A percentile compares a stretch with the other conserved stretches of the same genome.
Evolutionary conservation across 768 basidiomycete species (phyloP).

Genomic region (Rossbeevera mucosa): DNA sequence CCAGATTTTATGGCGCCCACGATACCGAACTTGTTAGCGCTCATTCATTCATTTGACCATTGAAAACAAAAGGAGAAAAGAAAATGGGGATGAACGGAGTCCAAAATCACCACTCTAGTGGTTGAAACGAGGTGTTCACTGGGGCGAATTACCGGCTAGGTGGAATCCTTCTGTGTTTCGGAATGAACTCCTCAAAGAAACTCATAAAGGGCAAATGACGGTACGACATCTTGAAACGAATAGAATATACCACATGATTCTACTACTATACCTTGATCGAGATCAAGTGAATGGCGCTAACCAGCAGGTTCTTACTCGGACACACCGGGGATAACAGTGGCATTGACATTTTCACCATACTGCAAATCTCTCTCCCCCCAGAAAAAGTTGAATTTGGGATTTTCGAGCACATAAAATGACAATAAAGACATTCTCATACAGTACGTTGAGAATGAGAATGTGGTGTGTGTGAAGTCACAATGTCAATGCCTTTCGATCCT

Average conservation of each 20-base stretch:
- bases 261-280: no score
- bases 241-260: no score
- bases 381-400: no score
- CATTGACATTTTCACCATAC: no score
- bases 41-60: not conserved
- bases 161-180: not conserved
- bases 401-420: no score
- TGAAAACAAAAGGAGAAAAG: not conserved
- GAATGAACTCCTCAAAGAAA: not conserved
- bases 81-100: not conserved
- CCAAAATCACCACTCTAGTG: not conserved
- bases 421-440: no score
- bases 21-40: not conserved
- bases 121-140: not conserved
- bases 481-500: no score
- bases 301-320: no score
- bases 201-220: not conserved
- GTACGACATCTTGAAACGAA: not conserved
- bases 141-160: not conserved
- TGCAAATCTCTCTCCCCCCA: no score
- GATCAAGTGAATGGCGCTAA: not conserved
- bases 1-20: not conserved
- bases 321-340: no score
- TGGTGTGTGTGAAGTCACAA: no score
- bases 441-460: no score